Conservation (phyloP, 2,329 filamentous ascomycete genomes). For the Pseudogymnoascus pannorum region DNA sequence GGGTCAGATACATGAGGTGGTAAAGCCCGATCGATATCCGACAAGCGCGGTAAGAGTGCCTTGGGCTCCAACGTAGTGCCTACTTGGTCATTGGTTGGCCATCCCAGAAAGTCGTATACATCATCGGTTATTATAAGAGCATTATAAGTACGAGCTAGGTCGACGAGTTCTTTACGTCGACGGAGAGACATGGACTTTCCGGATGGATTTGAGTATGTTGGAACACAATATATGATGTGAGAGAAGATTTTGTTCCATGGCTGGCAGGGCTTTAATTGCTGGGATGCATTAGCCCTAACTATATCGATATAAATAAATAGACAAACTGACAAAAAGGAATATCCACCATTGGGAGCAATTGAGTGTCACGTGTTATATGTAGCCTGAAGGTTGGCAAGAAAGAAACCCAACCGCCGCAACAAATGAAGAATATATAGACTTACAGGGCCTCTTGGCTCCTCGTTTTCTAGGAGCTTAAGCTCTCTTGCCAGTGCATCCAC, state of each 20-base stretch:
- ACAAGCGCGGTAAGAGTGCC: slow-evolving; percentile 44
- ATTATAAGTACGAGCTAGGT: slow-evolving; percentile 55
- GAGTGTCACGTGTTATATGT: neutral
- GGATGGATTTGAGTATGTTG: slow-evolving; percentile 64
- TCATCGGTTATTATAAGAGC: slow-evolving; percentile 61
- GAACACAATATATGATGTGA: slow-evolving; percentile 61
- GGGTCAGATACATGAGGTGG: slow-evolving; percentile 37
- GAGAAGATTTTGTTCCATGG: slow-evolving; percentile 54
- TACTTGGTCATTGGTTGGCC: slow-evolving; percentile 32
- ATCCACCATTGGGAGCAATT: neutral
- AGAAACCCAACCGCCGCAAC: neutral
- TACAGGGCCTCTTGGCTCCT: slow-evolving; percentile 13
- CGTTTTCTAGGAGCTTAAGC: slow-evolving; percentile 29
- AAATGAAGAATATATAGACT: neutral
- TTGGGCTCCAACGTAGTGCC: neutral
- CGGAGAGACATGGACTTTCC: slow-evolving; percentile 54
- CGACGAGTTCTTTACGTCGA: slow-evolving; percentile 49
- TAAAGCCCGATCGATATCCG: slow-evolving; percentile 50
- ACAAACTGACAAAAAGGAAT: neutral
- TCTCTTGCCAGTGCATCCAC: slow-evolving; percentile 44
- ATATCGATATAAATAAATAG: neutral
- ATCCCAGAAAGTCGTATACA: slow-evolving; percentile 64
- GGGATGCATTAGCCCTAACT: neutral
- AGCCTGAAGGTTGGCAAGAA: neutral
- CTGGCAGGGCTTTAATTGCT: slow-evolving; percentile 10